Evolutionary conservation across 345 rosid genomes (phyloP), one percentile per base, ranked within the genome.

Genomic region (Hibiscus tridactylites): DNA sequence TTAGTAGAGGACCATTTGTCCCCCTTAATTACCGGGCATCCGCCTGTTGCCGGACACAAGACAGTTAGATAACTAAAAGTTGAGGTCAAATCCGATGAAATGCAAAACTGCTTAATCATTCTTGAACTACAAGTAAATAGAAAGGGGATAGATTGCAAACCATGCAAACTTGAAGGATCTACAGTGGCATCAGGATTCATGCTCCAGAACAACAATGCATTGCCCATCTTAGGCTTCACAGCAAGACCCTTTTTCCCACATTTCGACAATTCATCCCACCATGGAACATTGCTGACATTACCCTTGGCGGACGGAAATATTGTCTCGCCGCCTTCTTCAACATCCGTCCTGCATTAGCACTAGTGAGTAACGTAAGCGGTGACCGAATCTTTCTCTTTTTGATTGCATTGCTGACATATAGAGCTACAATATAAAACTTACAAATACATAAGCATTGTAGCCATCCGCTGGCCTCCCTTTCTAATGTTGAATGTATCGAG

Each of bases 301-400:
- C 83, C 81, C 69, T 74, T 81, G 65, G 95, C 93, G 39, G 77
- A 65, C 59, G 97, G 96, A 80, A 94, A 94, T 70, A 91, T 86
- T 0, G 98, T 94, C 81, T 94, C 98, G 21, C 98, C 98, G 24
- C 96, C 98, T 85, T 94, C 95, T 83, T 94, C 98, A 73, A 91
- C 96, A 82, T 90, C 98, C 12, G 95, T 90, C 82, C 98, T 94
- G 83, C 74, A 78, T 24, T 57, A 71, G 53, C 65, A 71, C 17
- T 28, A 33, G 67, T 64, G 10, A 53, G 52, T 52, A 10, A 19
- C 13, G n/a, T 42, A 42, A 21, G 17, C 44, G 5, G 33, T 42
- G 19, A 11, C 15, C 9, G 17, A 19, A 63, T 17, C 9, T 0
- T 1, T 37, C 5, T 19, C 3, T 5, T 42, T 19, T 19, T 19